Conservation (phyloP, 2,329 filamentous ascomycete species). For the Aspergillus spinulosporus region DNA sequence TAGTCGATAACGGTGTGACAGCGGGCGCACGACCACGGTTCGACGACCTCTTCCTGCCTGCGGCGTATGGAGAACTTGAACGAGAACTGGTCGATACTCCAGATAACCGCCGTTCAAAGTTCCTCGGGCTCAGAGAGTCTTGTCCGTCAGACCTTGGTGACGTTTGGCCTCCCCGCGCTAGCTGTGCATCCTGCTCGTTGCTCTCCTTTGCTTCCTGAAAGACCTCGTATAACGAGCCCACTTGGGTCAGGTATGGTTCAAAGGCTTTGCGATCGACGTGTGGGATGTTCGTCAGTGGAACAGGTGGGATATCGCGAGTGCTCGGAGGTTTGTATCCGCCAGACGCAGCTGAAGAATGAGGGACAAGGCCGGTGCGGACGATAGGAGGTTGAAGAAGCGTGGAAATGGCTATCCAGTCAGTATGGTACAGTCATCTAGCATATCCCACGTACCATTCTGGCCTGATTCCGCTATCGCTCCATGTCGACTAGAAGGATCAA, state of each 20-base stretch:
- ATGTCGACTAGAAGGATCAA: slow-evolving; percentile 66
- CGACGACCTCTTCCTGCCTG: slow-evolving; percentile 53
- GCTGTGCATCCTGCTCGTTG: slow-evolving; percentile 58
- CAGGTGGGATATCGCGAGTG: slow-evolving; percentile 85
- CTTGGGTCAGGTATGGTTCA: slow-evolving; percentile 77
- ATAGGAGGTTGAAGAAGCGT: slow-evolving; percentile 90
- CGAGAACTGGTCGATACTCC: slow-evolving; percentile 46
- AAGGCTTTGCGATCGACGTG: slow-evolving; percentile 80
- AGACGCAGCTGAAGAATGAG: slow-evolving; percentile 68
- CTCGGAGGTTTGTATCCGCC: slow-evolving; percentile 80
- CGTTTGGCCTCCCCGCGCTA: slow-evolving; percentile 45
- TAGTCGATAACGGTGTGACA: slow-evolving; percentile 83
- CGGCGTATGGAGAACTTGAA: slow-evolving; percentile 48
- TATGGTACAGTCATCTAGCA: background rate
- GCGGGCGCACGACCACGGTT: slow-evolving; percentile 63
- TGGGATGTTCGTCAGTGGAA: slow-evolving; percentile 83
- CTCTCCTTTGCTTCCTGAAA: slow-evolving; percentile 80
- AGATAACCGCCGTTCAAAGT: slow-evolving; percentile 44
- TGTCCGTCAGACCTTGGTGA: slow-evolving; percentile 51
- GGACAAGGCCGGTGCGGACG: slow-evolving; percentile 79
- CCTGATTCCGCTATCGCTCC: slow-evolving; percentile 70
- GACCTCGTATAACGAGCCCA: slow-evolving; percentile 85
- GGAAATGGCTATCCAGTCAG: slow-evolving; percentile 68
- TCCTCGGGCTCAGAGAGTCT: slow-evolving; percentile 49
- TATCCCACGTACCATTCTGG: slow-evolving; percentile 66